Conservation (phyloP, 805 yeast genomes). For the Yamadazyma sp. region DNA sequence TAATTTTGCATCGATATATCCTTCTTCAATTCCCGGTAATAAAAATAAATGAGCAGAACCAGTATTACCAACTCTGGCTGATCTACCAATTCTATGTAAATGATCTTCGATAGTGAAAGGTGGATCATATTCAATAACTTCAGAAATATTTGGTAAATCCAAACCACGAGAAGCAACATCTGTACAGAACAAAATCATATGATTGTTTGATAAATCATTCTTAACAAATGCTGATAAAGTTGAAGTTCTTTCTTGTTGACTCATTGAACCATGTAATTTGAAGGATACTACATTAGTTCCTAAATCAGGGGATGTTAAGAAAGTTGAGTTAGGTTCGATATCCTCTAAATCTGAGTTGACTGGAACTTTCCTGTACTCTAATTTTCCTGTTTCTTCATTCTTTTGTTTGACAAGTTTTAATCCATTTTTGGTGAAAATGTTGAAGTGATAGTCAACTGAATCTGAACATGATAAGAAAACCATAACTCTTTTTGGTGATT, state of each 20-base stretch:
- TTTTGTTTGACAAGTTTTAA: slow-evolving; percentile 31
- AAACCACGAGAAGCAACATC: slow-evolving; percentile 98
- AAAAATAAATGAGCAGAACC: slow-evolving; percentile 80
- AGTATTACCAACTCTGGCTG: slow-evolving; percentile 92
- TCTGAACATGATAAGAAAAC: slow-evolving; percentile 93
- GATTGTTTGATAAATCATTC: slow-evolving; percentile 34
- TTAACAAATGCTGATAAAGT: slow-evolving; percentile 63
- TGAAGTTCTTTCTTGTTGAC: slow-evolving; percentile 78
- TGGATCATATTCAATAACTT: slow-evolving; percentile 91
- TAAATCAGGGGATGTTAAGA: slow-evolving; percentile 52
- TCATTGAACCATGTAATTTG: slow-evolving; percentile 86
- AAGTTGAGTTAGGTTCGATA: slow-evolving; percentile 30
- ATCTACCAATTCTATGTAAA: slow-evolving; percentile 93
- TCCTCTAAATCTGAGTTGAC: slow-evolving; percentile 19
- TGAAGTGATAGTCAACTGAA: slow-evolving; percentile 91
- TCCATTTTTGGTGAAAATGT: slow-evolving; percentile 65
- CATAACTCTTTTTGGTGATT: slow-evolving; percentile 51
- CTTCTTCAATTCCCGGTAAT: slow-evolving; percentile 88
- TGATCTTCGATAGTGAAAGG: slow-evolving; percentile 94
- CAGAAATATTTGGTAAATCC: slow-evolving; percentile 82
- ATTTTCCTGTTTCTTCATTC: slow-evolving; percentile 21
- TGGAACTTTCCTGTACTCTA: slow-evolving; percentile 16
- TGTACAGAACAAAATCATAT: slow-evolving; percentile 81
- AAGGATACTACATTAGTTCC: slow-evolving; percentile 44
- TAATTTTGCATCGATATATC: slow-evolving; percentile 58